Percentiles rank a stretch among this genome's conserved stretches.
Conservation (phyloP, 2,329 filamentous ascomycete species). For the Botrytis tulipae region DNA sequence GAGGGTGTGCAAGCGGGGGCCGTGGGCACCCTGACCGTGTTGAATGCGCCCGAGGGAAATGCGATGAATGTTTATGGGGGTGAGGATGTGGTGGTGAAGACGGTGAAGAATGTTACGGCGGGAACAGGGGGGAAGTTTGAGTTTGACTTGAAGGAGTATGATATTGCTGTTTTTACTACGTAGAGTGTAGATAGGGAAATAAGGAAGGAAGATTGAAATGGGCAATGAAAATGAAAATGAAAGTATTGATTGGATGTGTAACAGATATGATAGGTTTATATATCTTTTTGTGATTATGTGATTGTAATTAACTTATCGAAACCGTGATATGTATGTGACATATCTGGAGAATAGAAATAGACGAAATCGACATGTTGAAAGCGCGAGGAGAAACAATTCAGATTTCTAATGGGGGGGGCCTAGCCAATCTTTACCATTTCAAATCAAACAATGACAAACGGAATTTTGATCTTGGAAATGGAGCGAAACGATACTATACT, state of each 20-base stretch:
- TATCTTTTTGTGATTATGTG: background rate
- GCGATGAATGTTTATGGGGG: conserved; percentile 16
- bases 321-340: no score
- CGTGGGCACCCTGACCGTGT: conserved; percentile 3
- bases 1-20: conserved; percentile 9
- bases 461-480: no score
- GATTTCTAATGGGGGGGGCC: no score
- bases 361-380: no score
- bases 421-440: no score
- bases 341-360: no score
- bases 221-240: background rate
- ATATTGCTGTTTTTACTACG: conserved; percentile 22
- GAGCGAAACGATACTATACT: no score
- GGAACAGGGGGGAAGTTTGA: conserved; percentile 10
- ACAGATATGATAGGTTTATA: no score
- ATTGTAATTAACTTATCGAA: no score
- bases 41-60: conserved; percentile 13
- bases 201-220: background rate
- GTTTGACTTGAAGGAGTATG: conserved; percentile 21
- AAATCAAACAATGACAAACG: no score
- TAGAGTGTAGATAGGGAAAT: background rate
- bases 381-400: no score
- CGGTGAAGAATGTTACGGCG: background rate
- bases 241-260: background rate
- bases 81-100: conserved; percentile 9